Conservation (phyloP, 495 filamentous ascomycete species). For the Penicillium simplicissimum region DNA sequence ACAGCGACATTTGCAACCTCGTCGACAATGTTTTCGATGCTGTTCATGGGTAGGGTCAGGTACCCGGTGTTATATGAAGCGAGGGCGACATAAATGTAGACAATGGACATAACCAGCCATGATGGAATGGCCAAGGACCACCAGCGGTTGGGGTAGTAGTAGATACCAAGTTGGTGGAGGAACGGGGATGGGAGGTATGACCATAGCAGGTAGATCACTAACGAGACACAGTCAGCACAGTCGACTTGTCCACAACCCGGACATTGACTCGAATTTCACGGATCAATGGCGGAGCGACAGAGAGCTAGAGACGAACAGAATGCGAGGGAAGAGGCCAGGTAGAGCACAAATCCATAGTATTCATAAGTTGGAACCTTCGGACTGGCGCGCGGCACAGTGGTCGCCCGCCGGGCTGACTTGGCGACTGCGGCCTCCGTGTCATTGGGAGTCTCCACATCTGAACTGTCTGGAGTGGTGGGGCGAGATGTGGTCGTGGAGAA, state of each 20-base stretch:
- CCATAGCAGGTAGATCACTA: conserved; percentile 89
- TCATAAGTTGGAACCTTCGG: conserved; percentile 97
- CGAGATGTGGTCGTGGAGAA: conserved; percentile 73
- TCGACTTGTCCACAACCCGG: conserved; percentile 1
- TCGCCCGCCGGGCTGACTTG: conserved; percentile 61
- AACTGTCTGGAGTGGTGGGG: conserved; percentile 88
- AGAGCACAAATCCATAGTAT: conserved; percentile 97
- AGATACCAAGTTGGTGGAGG: conserved; percentile 87
- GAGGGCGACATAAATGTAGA: conserved; percentile 93
- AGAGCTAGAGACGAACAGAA: conserved; percentile 54
- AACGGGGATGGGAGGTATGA: conserved; percentile 89
- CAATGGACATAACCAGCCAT: conserved; percentile 82
- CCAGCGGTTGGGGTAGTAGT: conserved; percentile 97
- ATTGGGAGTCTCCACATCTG: conserved; percentile 73
- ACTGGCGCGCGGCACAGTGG: conserved; percentile 79
- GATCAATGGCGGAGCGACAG: neutral
- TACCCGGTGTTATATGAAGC: conserved; percentile 89
- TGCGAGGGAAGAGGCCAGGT: conserved; percentile 74
- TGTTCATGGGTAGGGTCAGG: conserved; percentile 76
- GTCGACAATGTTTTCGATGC: conserved; percentile 89
- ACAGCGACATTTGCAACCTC: conserved; percentile 83
- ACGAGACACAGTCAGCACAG: neutral
- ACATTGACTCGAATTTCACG: neutral
- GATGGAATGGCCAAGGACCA: conserved; percentile 91
- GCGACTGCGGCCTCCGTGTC: conserved; percentile 64